Base-by-base conservation (phyloP, 306 rosid species). In the Fagus crenata region DNA sequence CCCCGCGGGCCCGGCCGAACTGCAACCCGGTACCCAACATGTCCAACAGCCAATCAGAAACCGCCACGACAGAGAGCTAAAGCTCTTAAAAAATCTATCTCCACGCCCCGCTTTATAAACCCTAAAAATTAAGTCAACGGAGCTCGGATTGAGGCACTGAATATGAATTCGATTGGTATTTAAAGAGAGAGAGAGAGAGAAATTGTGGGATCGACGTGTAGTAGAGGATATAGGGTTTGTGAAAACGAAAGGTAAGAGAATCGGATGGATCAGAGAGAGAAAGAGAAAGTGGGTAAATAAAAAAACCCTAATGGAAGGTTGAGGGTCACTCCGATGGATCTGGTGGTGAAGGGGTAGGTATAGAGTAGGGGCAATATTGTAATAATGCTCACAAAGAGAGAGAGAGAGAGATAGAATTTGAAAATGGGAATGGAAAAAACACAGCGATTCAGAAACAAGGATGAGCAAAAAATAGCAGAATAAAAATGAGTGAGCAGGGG, bases 1-100 rank as follows among this genome's bases (percentile, higher is more conserved):
- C 93, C 11, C 95, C 97, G 17, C 85, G 88, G 67, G 77, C 91
- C 13, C 88, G 89, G 65, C 86, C 81, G 43, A 88, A 75, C 79
- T 86, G 90, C 64, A 87, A 78, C 7, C 92, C 91, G 77, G 96
- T 73, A 40, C 91, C 89, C 84, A 80, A 80, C 97, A 93, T 91
- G 81, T 77, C 73, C 81, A 82, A 68, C 36, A 46, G 49, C 42
- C 51, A 74, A 77, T 71, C 4, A 53, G 31, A 61, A 61, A 28
- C 63, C 11, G 71, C 61, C 55, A 68, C 71, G 31, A 69, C 1
- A 15, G 75, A 60, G 68, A n/a, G 2, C n/a, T 73, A 81, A 80
- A 69, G 46, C 67, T 40, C 22, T 58, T 65, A 75, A 71, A 0
- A 46, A 46, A 46, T 9, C 51, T 46, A 4, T 59, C n/a, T 33